These are phyloP conservation scores for Phallus indusiatus DNA, from an alignment of 768 basidiomycete species.

Conservation along the genomic window DNA sequence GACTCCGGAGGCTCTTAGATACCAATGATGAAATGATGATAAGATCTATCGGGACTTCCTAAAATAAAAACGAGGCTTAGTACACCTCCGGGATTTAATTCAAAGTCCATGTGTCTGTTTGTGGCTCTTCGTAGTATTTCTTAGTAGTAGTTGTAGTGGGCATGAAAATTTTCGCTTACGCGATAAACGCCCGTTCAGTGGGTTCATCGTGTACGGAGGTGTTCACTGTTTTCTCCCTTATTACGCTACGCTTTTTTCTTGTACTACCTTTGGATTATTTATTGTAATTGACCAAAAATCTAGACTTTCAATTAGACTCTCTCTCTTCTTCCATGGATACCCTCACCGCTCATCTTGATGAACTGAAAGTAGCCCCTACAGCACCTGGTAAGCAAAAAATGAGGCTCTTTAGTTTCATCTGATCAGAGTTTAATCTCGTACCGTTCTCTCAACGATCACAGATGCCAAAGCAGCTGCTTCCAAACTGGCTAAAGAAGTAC, in stretches of 20 bases:
- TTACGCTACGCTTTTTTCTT: too few relatives aligned
- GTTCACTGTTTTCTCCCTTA: too few relatives aligned
- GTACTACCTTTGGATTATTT: too few relatives aligned
- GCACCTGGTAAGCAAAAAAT: constrained; percentile 38
- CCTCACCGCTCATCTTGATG: constrained; percentile 25
- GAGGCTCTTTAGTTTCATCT: constrained; percentile 1
- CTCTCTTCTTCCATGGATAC: not conserved
- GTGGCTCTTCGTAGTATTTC: too few relatives aligned
- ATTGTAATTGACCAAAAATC: too few relatives aligned
- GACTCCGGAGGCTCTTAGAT: too few relatives aligned
- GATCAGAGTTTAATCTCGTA: not conserved
- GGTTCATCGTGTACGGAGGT: not conserved
- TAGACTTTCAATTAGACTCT: not conserved
- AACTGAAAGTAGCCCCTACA: constrained; percentile 49
- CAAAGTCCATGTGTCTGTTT: too few relatives aligned
- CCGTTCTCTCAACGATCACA: constrained; percentile 18
- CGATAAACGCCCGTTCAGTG: not conserved
- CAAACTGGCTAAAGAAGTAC: constrained; percentile 63
- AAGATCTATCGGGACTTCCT: too few relatives aligned
- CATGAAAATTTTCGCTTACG: not conserved
- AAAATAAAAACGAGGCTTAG: too few relatives aligned
- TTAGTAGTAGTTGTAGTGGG: too few relatives aligned
- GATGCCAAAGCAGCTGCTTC: constrained; percentile 83
- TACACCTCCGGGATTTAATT: too few relatives aligned
- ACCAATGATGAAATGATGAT: too few relatives aligned